Evolutionary conservation across 345 rosid species (phyloP), one percentile per base, ranked within the genome.

Genomic region (Nephelium lappaceum): DNA sequence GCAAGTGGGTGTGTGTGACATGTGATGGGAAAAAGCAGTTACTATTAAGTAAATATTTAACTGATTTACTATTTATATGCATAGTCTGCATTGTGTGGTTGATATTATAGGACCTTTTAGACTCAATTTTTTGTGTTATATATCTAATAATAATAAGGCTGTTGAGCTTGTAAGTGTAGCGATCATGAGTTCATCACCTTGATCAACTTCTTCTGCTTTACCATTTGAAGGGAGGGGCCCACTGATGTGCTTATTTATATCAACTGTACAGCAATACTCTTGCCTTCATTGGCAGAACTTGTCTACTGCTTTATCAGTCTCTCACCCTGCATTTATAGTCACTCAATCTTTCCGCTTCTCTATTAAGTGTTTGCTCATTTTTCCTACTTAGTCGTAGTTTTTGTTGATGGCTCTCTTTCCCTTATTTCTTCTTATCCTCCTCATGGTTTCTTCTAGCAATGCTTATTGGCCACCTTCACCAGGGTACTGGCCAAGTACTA

Each of bases 401-500:
- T 19, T 51, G 6, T 64, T 36, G 62, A 86, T 88, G 89, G 81
- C 83, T 77, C 53, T 84, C 78, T 77, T 81, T 70, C 80, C 75
- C 83, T 64, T 79, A 23, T 74, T 84, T 66, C 65, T 88, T 77
- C 73, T 86, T 41, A 71, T 83, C 74, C 67, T 83, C 76, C 73
- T 89, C 57, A 21, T 85, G 64, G 78, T 88, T 72, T 79, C 85
- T 71, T 83, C 85, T 41, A 83, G 71, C 80, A 81, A 79, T 81
- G 97, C 94, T 73, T 70, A 76, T 38, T 83, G 92, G 92, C 97
- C 94, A 38, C 99, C 98, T 67, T 87, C 95, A 58, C 99, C 99
- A 73, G 99, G 97, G 57, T 94, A 93, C 81, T 88, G 94, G 94
- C 99, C 99, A 73, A 94, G 97, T 83, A 72, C 97, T 25, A 93